Conservation (phyloP, 768 basidiomycete genomes). For the Tephrocybe sp. region DNA sequence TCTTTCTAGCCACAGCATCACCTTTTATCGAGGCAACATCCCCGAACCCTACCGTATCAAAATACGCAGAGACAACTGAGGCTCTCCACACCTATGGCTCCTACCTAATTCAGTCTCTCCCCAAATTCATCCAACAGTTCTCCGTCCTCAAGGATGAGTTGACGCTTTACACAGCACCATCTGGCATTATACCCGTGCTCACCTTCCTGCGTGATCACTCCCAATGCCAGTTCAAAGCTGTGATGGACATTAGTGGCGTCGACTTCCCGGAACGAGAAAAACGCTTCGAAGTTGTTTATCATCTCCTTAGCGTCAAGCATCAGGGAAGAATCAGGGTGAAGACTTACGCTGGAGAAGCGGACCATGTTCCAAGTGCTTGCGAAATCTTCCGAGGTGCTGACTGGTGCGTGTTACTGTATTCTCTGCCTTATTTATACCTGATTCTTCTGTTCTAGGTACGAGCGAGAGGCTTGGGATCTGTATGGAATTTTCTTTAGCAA, state of each 20-base stretch:
- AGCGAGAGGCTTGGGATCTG: constrained; percentile 97
- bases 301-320: constrained; percentile 78
- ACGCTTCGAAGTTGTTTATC: constrained; percentile 96
- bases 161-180: constrained; percentile 82
- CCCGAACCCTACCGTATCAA: constrained; percentile 75
- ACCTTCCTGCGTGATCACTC: constrained; percentile 94
- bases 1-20: constrained; percentile 52
- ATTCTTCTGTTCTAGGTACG: constrained; percentile 59
- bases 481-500: constrained; percentile 95
- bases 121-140: constrained; percentile 98
- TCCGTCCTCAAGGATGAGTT: constrained; percentile 96
- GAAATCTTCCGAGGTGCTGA: constrained; percentile 88
- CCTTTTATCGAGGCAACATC: constrained; percentile 92
- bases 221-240: constrained; percentile 89
- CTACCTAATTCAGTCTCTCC: constrained; percentile 89
- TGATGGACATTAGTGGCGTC: constrained; percentile 93
- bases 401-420: constrained; percentile 55
- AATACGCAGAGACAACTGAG: constrained; percentile 71
- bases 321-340: constrained; percentile 92
- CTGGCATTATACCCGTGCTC: constrained; percentile 78
- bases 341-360: constrained; percentile 93
- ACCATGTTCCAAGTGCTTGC: constrained; percentile 81
- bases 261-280: constrained; percentile 93
- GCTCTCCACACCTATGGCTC: constrained; percentile 89
- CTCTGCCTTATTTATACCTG: not conserved